Base-by-base conservation (phyloP, 2,329 filamentous ascomycete species). In the Neophaeococcomyces aloes region DNA sequence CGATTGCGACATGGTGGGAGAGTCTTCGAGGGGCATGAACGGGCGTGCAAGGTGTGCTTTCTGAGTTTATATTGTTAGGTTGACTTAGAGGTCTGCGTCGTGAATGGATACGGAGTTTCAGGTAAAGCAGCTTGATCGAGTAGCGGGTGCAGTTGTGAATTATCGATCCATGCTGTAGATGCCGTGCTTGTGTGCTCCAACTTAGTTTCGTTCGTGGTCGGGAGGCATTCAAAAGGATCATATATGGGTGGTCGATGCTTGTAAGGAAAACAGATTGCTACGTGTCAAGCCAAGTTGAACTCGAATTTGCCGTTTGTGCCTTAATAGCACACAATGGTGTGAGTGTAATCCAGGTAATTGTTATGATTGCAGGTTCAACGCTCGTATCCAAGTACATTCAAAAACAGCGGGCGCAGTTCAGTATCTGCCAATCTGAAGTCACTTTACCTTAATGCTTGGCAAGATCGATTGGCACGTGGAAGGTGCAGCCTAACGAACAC, bases 1-100 rank as follows among this genome's bases (percentile, higher is more conserved):
- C 45, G 72, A 72, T 46, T 53, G 51, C 23, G 72, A 75, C 73
- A 76, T 76, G 57, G 56, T 59, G 48, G 55, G 51, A 18, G 47
- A 37, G n/a, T 40, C 37, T 21, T 29, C 27, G 14, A 34, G 21
- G 29, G 39, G 30, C 21, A 30, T 46, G 44, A n/a, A n/a, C n/a
- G n/a, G n/a, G n/a, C n/a, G n/a, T n/a, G n/a, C n/a, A n/a, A n/a
- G n/a, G n/a, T n/a, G n/a, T n/a, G n/a, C n/a, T n/a, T n/a, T n/a
- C n/a, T n/a, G n/a, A n/a, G n/a, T n/a, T n/a, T n/a, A n/a, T n/a
- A n/a, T n/a, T n/a, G n/a, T n/a, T n/a, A n/a, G n/a, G n/a, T n/a
- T n/a, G n/a, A n/a, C n/a, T n/a, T n/a, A n/a, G 11, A 14, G 37
- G 14, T n/a, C 7, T 10, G 27, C 15, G 7, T 14, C 11, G 23